These are phyloP conservation scores for Trichoderma lentiforme DNA, from an alignment of 2,329 filamentous ascomycete species.

Conservation along the genomic window DNA sequence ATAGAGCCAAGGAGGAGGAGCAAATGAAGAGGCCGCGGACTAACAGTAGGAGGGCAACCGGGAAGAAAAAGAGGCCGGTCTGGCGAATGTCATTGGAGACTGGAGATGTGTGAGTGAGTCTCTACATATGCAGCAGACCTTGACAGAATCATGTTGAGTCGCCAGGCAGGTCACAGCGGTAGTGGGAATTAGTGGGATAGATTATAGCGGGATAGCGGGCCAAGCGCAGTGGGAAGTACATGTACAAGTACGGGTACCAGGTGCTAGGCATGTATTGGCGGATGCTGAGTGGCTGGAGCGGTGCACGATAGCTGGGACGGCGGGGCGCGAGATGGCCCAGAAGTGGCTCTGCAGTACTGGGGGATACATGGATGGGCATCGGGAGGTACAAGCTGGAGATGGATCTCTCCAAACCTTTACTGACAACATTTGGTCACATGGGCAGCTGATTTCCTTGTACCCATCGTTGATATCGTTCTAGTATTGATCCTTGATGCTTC, in stretches of 20 bases:
- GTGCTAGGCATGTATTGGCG: neutral
- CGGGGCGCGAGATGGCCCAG: neutral
- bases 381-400: neutral
- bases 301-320: neutral
- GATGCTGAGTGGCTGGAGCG: neutral
- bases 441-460: neutral
- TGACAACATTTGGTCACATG: neutral
- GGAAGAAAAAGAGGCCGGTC: neutral
- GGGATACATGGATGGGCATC: neutral
- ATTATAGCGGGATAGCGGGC: neutral
- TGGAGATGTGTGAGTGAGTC: constrained; percentile 3
- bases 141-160: neutral
- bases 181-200: constrained; percentile 7
- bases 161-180: constrained; percentile 12
- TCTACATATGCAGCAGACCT: neutral
- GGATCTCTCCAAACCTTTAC: neutral
- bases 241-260: neutral
- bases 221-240: neutral
- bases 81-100: neutral
- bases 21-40: neutral
- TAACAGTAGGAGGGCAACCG: neutral
- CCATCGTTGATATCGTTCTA: neutral
- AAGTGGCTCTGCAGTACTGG: neutral
- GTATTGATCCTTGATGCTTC: neutral
- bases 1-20: neutral